phyloP scores from a whole-genome alignment of 257 asterid species.

The Solanum habrochaites region DNA sequence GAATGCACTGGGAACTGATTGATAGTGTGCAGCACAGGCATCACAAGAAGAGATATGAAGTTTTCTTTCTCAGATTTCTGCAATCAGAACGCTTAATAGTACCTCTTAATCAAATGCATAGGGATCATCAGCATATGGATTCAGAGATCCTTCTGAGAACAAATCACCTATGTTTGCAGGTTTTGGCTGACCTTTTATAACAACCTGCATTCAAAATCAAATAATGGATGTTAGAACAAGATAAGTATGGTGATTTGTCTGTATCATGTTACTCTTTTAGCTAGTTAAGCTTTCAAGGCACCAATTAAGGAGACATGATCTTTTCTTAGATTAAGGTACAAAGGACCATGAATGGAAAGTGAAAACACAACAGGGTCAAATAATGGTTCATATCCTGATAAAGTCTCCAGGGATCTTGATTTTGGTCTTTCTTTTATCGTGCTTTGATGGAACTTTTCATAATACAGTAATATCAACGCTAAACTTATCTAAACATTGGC shows the following conservation, averaged over 20 bases:
- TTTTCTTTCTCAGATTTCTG: not conserved
- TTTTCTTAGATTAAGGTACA: not conserved
- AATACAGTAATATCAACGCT: slow-evolving; percentile 1
- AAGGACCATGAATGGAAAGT: not conserved
- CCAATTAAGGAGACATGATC: not conserved
- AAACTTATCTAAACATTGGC: not conserved
- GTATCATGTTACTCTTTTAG: not conserved
- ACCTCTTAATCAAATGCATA: slow-evolving; percentile 93
- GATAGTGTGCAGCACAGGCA: not conserved
- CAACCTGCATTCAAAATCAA: slow-evolving; percentile 24
- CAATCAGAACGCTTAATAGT: not conserved
- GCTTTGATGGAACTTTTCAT: slow-evolving; percentile 60
- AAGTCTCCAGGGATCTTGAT: slow-evolving; percentile 40
- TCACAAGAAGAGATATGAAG: not conserved
- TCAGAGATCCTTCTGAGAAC: slow-evolving; percentile 91
- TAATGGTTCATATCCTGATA: slow-evolving; percentile 37
- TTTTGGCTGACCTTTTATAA: slow-evolving; percentile 28
- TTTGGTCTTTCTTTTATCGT: slow-evolving; percentile 47
- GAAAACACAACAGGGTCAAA: not conserved
- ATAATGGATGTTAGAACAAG: not conserved
- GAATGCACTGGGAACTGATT: not conserved
- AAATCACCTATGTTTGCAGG: slow-evolving; percentile 83
- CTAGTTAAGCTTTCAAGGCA: not conserved
- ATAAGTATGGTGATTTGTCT: not conserved
- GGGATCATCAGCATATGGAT: slow-evolving; percentile 96